phyloP scores from a whole-genome alignment of 495 filamentous ascomycete genomes.

The Xylaria grammica region DNA sequence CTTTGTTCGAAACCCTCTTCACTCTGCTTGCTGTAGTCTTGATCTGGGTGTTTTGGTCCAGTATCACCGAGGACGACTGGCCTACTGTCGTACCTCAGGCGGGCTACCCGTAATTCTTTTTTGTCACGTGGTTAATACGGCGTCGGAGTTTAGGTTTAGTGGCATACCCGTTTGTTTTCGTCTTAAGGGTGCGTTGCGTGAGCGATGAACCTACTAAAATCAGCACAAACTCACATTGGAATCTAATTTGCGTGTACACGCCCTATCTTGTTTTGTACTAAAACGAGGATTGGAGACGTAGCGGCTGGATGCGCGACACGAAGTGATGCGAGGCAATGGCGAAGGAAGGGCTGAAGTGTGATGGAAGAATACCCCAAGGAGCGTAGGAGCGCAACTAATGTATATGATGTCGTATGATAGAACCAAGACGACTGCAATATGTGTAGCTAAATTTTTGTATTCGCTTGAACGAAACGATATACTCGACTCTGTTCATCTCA shows the following conservation, averaged over 20 bases:
- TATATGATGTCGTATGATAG: conserved; percentile 49
- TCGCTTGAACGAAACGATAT: neutral
- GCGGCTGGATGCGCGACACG: conserved; percentile 29
- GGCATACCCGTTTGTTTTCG: conserved; percentile 43
- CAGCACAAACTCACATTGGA: conserved; percentile 15
- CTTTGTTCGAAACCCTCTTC: conserved; percentile 92
- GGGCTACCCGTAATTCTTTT: conserved; percentile 35
- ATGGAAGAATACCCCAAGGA: conserved; percentile 37
- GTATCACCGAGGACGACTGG: conserved; percentile 99
- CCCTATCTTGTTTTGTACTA: conserved; percentile 12
- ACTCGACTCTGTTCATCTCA: neutral
- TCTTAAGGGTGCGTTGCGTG: conserved; percentile 28
- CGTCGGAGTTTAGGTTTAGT: conserved; percentile 35
- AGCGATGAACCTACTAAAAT: conserved; percentile 27
- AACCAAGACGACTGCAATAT: conserved; percentile 29
- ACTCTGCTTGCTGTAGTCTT: conserved; percentile 79
- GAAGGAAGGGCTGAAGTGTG: conserved; percentile 13
- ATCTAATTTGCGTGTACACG: conserved; percentile 31
- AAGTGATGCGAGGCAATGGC: conserved; percentile 27
- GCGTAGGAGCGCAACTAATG: conserved; percentile 37
- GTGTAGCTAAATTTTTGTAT: neutral
- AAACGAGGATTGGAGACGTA: conserved; percentile 19
- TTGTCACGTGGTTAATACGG: conserved; percentile 32
- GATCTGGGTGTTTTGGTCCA: conserved; percentile 96
- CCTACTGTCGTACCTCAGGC: conserved; percentile 56